Percentiles rank a stretch among this genome's conserved stretches.
Evolutionary conservation across 768 basidiomycete genomes (phyloP).

Genomic region (Leccinum disarticulatum): DNA sequence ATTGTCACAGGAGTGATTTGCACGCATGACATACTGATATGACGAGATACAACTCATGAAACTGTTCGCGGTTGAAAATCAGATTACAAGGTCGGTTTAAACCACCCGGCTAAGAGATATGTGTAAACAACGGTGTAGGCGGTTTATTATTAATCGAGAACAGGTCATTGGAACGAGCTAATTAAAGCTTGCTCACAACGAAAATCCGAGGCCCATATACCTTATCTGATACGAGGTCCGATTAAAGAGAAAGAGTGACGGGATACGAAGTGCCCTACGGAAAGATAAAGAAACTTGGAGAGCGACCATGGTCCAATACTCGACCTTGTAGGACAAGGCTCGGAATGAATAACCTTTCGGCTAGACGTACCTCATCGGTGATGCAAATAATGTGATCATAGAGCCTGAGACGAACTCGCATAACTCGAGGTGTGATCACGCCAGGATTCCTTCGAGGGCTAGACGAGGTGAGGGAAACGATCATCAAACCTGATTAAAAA

Average conservation of each 20-base stretch:
- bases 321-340: neutral
- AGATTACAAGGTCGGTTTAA: neutral
- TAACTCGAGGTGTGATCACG: neutral
- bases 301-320: no score
- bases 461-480: neutral
- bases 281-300: slow-evolving; percentile 8
- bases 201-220: slow-evolving; percentile 3
- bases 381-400: slow-evolving; percentile 6
- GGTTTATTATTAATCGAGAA: neutral
- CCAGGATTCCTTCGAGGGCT: neutral
- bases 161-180: neutral
- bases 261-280: neutral
- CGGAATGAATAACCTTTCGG: neutral
- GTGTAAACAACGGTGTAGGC: neutral
- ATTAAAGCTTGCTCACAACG: neutral
- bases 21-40: neutral
- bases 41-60: neutral
- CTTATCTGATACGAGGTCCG: slow-evolving; percentile 1
- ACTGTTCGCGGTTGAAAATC: neutral
- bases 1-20: neutral
- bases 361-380: slow-evolving; percentile 1
- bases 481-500: no score
- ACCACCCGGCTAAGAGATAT: neutral
- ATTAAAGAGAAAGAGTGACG: no score
- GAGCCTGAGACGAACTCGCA: neutral